Percentiles rank a stretch among this genome's conserved stretches.
Evolutionary conservation across 208 protist species (phyloP).

Genomic region (Perkinsela sp.): DNA sequence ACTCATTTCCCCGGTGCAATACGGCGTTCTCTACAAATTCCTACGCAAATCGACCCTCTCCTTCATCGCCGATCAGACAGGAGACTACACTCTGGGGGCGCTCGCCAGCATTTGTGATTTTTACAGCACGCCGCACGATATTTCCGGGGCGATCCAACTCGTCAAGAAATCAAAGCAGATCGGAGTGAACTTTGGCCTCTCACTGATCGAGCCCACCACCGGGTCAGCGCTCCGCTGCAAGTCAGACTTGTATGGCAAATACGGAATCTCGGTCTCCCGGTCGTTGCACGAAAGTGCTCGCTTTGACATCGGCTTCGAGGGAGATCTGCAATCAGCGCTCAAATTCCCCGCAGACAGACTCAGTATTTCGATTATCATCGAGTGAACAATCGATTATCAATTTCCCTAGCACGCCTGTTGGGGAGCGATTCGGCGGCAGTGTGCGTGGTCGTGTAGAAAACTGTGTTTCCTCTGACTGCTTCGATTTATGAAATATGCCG

Average conservation of each 20-base stretch:
- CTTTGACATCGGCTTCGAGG: background rate
- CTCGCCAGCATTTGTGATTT: background rate
- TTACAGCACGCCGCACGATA: background rate
- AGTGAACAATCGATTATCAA: too few relatives aligned
- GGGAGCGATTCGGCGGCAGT: too few relatives aligned
- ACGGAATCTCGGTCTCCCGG: background rate
- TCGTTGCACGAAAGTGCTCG: background rate
- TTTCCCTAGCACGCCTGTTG: too few relatives aligned
- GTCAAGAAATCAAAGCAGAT: background rate
- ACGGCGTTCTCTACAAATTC: background rate
- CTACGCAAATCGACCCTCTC: background rate
- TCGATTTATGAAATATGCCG: too few relatives aligned
- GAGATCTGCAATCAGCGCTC: background rate
- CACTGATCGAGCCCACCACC: background rate
- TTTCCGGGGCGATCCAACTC: background rate
- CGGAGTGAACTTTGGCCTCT: background rate
- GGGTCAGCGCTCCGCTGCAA: background rate
- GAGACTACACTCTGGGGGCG: background rate
- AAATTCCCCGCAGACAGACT: background rate
- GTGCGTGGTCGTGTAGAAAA: too few relatives aligned
- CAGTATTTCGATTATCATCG: background rate
- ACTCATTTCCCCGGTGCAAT: background rate
- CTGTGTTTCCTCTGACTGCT: too few relatives aligned
- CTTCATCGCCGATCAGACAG: background rate
- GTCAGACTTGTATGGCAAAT: background rate